phyloP scores from a whole-genome alignment of 768 basidiomycete genomes.

The Crepidotus variabilis region DNA sequence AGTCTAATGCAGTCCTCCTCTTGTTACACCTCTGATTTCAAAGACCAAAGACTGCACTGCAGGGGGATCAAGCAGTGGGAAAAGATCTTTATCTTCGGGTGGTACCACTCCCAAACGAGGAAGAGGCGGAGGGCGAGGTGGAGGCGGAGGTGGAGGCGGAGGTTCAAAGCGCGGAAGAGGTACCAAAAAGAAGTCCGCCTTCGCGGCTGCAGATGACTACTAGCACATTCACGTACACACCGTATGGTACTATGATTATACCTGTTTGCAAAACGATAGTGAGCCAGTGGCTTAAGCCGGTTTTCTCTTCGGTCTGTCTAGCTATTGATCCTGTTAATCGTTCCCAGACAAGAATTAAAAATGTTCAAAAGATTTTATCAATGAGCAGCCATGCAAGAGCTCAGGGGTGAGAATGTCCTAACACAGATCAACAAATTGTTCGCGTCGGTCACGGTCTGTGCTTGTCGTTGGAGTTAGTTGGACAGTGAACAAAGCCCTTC shows the following conservation, averaged over 20 bases:
- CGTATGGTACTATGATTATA: background rate
- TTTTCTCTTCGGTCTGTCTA: too few species aligned
- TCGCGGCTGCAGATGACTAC: conserved; percentile 31
- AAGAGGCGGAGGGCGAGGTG: conserved; percentile 19
- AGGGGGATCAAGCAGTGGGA: background rate
- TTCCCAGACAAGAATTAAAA: too few species aligned
- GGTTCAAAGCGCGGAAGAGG: conserved; percentile 23
- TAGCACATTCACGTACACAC: background rate
- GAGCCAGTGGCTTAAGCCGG: too few species aligned
- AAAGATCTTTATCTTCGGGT: conserved; percentile 10
- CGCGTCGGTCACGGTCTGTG: background rate
- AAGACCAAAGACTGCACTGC: conserved; percentile 4
- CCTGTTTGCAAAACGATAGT: too few species aligned
- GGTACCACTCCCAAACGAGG: conserved; percentile 24
- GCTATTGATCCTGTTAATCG: too few species aligned
- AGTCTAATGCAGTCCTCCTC: background rate
- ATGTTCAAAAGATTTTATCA: too few species aligned
- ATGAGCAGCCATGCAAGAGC: too few species aligned
- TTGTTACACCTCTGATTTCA: background rate
- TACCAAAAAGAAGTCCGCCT: conserved; percentile 31
- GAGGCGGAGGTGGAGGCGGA: conserved; percentile 13
- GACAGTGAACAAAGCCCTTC: conserved; percentile 59
- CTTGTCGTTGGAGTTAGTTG: background rate
- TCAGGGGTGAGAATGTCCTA: background rate
- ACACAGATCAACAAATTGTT: background rate